Evolutionary conservation across 106 monocot species (phyloP).

Genomic region (Allium fistulosum): DNA sequence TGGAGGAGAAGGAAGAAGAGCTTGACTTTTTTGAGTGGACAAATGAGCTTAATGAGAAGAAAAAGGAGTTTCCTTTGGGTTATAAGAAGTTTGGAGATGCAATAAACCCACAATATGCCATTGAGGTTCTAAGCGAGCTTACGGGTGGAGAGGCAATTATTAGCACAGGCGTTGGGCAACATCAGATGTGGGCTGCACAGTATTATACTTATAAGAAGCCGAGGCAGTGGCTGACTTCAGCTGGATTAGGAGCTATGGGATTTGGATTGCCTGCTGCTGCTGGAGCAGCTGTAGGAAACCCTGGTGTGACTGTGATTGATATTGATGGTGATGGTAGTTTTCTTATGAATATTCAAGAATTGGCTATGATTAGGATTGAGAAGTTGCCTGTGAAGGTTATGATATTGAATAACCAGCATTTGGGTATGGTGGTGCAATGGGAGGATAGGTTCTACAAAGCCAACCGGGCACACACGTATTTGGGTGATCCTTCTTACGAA

Average conservation of each 20-base stretch:
- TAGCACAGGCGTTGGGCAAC: slow-evolving; percentile 88
- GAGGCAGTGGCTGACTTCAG: slow-evolving; percentile 69
- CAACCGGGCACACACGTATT: slow-evolving; percentile 70
- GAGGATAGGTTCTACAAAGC: slow-evolving; percentile 89
- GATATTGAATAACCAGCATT: slow-evolving; percentile 87
- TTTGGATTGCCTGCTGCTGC: slow-evolving; percentile 93
- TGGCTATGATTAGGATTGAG: slow-evolving; percentile 71
- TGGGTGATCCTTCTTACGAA: slow-evolving; percentile 62
- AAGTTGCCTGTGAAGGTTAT: slow-evolving; percentile 78
- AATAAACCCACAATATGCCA: slow-evolving; percentile 83
- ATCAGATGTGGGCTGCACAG: slow-evolving; percentile 97
- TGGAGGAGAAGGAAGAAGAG: slow-evolving; percentile 17
- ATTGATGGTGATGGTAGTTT: slow-evolving; percentile 95
- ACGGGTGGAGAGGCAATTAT: slow-evolving; percentile 82
- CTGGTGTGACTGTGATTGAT: slow-evolving; percentile 64
- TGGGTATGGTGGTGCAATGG: slow-evolving; percentile 98
- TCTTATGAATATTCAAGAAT: slow-evolving; percentile 83
- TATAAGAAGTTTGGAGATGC: slow-evolving; percentile 63
- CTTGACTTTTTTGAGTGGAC: slow-evolving; percentile 65
- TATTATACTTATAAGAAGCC: slow-evolving; percentile 63
- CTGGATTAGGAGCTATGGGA: slow-evolving; percentile 91
- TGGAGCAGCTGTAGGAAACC: slow-evolving; percentile 89
- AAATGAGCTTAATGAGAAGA: slow-evolving; percentile 60
- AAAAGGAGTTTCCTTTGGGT: slow-evolving; percentile 45
- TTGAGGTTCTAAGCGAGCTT: slow-evolving; percentile 63